Evolutionary conservation across 257 asterid species (phyloP), one percentile per base, ranked within the genome.

Genomic region (Plantago major): DNA sequence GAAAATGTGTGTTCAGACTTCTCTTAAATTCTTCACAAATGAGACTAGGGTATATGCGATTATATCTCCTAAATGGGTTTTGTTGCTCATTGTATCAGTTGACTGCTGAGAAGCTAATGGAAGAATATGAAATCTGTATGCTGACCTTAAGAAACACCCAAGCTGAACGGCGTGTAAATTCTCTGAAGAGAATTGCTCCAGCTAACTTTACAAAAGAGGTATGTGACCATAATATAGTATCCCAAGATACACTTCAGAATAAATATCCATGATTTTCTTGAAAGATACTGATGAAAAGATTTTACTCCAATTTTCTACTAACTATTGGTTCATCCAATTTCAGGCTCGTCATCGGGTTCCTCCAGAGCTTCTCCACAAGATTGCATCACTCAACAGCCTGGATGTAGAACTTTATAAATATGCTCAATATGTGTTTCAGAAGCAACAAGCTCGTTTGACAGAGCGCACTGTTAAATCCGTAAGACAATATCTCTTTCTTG

Each of bases 141-240:
- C 55, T 76, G 33, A 42, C 63, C 68, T 74, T 89, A 71, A 71
- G 97, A 67, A 66, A 58, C 42, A 37, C 85, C 61, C 97, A 84
- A 71, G 58, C 81, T 17, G 82, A 76, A 63, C 74, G 97, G 37
- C 95, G 97, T 13, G 61, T 60, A 37, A 75, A 74, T 61, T 89
- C 99, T 62, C 77, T 89, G 45, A 81, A 81, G 74, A 79, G 66
- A 49, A 77, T 92, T 74, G 55, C 76, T 66, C 97, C 97, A 57
- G 95, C 81, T 59, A 92, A 92, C 79, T 89, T 92, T 57, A 84
- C 98, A 10, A 88, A 83, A 74, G 90, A 88, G 95, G 98, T 88
- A 81, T 15, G 33, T 15, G 11, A 50, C 40, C 47, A 63, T 65
- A 51, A 26, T 18, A 49, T 56, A 18, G 9, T 19, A 11, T 14